phyloP scores from a whole-genome alignment of 2,329 filamentous ascomycete species.

The Diplodia intermedia region DNA sequence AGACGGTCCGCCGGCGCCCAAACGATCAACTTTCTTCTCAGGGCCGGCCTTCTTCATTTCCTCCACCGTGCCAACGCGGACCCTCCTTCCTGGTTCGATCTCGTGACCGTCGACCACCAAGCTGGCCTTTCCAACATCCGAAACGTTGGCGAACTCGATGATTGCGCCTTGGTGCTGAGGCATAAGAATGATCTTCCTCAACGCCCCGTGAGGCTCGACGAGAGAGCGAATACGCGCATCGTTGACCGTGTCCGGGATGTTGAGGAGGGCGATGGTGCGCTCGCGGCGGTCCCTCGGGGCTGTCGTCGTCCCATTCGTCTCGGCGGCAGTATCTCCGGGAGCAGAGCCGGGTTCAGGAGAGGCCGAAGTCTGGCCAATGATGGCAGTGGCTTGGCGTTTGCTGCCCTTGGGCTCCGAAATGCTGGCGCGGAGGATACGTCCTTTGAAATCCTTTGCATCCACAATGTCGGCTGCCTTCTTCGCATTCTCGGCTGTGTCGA shows the following conservation, averaged over 20 bases:
- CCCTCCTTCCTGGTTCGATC: slow-evolving; percentile 48
- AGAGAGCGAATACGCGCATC: slow-evolving; percentile 79
- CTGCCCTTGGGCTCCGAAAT: slow-evolving; percentile 69
- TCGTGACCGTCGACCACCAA: slow-evolving; percentile 51
- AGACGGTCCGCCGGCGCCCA: not conserved
- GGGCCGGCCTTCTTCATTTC: slow-evolving; percentile 53
- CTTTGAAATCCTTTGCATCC: slow-evolving; percentile 44
- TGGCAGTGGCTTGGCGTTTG: slow-evolving; percentile 70
- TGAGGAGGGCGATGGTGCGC: slow-evolving; percentile 81
- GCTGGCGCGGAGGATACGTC: slow-evolving; percentile 45
- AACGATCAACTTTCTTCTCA: slow-evolving; percentile 15
- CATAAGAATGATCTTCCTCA: slow-evolving; percentile 79
- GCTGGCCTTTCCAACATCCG: slow-evolving; percentile 75
- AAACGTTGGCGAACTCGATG: slow-evolving; percentile 77
- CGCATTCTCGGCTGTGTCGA: slow-evolving; percentile 60
- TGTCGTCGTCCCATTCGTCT: slow-evolving; percentile 39
- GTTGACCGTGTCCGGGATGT: slow-evolving; percentile 90
- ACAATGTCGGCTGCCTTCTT: slow-evolving; percentile 44
- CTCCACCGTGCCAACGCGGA: slow-evolving; percentile 57
- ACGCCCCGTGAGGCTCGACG: slow-evolving; percentile 71
- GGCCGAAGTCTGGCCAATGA: slow-evolving; percentile 58
- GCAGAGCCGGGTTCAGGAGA: slow-evolving; percentile 38
- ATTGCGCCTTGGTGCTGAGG: slow-evolving; percentile 85
- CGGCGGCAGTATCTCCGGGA: slow-evolving; percentile 19
- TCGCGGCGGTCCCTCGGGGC: slow-evolving; percentile 50